Evolutionary conservation across 1,284 basidiomycete species (phyloP).

Genomic region (Moniliophthora roreri): DNA sequence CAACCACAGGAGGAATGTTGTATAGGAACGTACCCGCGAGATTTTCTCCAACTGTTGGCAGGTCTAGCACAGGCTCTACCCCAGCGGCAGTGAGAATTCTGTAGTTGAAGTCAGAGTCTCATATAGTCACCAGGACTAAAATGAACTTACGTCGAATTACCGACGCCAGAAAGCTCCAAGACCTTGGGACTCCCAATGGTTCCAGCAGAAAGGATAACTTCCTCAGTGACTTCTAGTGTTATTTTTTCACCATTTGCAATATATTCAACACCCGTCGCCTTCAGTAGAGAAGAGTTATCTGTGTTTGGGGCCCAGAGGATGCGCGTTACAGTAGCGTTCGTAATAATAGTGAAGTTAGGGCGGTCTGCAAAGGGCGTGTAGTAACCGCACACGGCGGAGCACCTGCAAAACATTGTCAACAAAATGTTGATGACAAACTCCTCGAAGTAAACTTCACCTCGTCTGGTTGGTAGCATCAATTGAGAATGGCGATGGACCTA

Average conservation of each 20-base stretch:
- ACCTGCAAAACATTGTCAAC: neutral
- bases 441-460: conserved; percentile 14
- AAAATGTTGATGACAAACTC: neutral
- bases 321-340: conserved; percentile 22
- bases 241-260: conserved; percentile 9
- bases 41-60: conserved; percentile 29
- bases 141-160: conserved; percentile 25
- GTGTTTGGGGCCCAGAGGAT: conserved; percentile 21
- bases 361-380: conserved; percentile 17
- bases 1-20: too few species aligned
- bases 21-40: conserved; percentile 20
- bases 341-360: conserved; percentile 24
- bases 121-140: neutral
- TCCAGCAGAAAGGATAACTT: conserved; percentile 28
- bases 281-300: conserved; percentile 4
- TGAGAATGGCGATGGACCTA: conserved; percentile 27
- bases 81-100: conserved; percentile 24
- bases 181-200: conserved; percentile 30
- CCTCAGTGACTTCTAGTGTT: conserved; percentile 14
- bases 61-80: conserved; percentile 19
- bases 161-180: conserved; percentile 30
- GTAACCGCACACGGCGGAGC: conserved; percentile 16
- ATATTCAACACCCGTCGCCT: conserved; percentile 21
- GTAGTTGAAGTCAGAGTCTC: neutral
- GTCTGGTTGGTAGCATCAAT: conserved; percentile 30